Conservation (phyloP, 139 green algal species). For the Parachlorella kessleri region DNA sequence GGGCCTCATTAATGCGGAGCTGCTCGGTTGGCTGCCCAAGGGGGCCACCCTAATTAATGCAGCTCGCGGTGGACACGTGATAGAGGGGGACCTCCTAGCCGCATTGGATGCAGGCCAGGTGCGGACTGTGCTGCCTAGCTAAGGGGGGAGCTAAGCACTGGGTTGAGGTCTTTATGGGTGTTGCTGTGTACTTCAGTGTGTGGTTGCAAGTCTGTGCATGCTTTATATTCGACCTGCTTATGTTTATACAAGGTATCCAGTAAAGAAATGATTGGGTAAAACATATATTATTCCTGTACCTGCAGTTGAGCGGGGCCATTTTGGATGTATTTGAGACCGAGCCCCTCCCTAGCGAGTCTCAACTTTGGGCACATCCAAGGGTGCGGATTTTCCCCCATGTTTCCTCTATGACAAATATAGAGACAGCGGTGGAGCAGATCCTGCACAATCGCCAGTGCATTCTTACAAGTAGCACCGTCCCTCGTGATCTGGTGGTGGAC, state of each 20-base stretch:
- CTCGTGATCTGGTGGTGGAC: constrained; percentile 28
- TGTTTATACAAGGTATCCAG: no score
- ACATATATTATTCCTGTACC: no score
- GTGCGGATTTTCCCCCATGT: constrained; percentile 70
- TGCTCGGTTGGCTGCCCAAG: constrained; percentile 54
- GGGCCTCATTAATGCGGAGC: constrained; percentile 49
- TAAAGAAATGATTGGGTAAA: no score
- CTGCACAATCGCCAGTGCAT: constrained; percentile 31
- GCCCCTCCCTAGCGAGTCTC: constrained; percentile 54
- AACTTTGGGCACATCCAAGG: constrained; percentile 56
- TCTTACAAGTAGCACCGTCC: constrained; percentile 7
- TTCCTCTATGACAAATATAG: constrained; percentile 57
- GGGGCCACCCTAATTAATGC: constrained; percentile 61
- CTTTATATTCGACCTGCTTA: no score
- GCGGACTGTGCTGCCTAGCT: background rate
- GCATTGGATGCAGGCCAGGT: constrained; percentile 50
- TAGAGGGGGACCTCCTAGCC: constrained; percentile 53
- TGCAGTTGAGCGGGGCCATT: constrained; percentile 38
- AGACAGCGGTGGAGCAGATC: constrained; percentile 33
- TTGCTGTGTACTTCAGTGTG: no score
- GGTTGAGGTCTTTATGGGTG: no score
- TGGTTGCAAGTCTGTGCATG: no score
- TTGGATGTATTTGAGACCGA: constrained; percentile 63
- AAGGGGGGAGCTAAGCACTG: no score
- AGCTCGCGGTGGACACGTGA: constrained; percentile 54